phyloP scores from a whole-genome alignment of 345 rosid species.

The Acer saccharum region DNA sequence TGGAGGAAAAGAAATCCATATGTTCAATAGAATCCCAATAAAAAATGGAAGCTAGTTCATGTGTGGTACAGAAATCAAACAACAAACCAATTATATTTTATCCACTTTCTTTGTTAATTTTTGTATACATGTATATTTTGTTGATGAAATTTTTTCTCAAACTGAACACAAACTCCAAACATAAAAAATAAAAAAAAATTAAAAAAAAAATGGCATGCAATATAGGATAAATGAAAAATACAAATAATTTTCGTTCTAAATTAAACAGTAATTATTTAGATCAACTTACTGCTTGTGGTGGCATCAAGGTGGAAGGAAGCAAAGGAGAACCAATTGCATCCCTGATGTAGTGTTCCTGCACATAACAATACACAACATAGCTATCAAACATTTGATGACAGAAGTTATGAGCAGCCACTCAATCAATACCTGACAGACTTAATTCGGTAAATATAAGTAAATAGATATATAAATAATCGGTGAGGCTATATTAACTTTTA shows the following conservation, averaged over 20 bases:
- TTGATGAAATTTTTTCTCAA: neutral
- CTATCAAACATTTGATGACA: conserved; percentile 4
- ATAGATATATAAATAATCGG: neutral
- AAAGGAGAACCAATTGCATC: conserved; percentile 89
- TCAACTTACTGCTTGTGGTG: conserved; percentile 68
- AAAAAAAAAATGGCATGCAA: neutral
- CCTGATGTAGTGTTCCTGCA: conserved; percentile 70
- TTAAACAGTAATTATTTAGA: conserved; percentile 5
- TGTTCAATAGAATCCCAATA: neutral
- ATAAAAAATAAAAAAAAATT: neutral
- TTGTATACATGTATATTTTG: neutral
- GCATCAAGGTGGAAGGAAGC: conserved; percentile 62
- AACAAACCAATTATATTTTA: neutral
- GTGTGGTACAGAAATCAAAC: neutral
- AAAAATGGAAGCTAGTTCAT: neutral
- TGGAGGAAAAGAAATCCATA: neutral
- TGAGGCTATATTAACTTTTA: neutral
- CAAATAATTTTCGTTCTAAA: neutral
- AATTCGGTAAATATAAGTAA: neutral
- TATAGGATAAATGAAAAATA: neutral
- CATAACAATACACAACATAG: conserved; percentile 17
- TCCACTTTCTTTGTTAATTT: neutral
- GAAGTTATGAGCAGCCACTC: neutral
- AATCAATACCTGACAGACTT: neutral
- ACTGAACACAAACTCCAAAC: neutral